Base-by-base conservation (phyloP, 1,284 basidiomycete genomes). In the Ustilago sp. region DNA sequence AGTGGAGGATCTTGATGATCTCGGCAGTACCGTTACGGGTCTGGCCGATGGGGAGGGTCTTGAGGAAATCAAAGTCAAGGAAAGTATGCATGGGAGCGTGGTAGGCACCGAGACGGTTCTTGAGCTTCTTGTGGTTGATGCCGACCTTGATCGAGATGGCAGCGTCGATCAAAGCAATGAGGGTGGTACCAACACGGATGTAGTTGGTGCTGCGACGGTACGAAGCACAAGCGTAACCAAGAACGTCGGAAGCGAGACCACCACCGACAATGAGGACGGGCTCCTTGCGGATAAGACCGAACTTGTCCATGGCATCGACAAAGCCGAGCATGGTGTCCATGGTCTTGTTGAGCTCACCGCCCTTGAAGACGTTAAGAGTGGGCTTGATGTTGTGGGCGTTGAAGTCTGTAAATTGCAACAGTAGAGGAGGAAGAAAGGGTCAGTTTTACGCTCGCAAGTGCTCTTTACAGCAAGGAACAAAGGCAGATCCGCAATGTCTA, bases 111-210 rank as follows among this genome's bases (percentile, higher is more conserved):
- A 86, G 74, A 36, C 81, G 68, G 57, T 73, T 76, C 74, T 82
- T 82, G 63, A 81, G 80, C 77, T 82, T 82, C 68, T 79, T 77
- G 68, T 81, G 77, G 73, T 82, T 82, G 77, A 80, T 80, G 57
- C 80, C 78, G 39, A 81, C 80, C 82, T 88, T 88, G 86, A 88
- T 88, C 55, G 85, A 87, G 76, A 88, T 87, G 71, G 86, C 84
- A 48, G 87, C 88, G 59, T 88, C 88, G 77, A 88, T 88, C 28
- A 88, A 80, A 59, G 87, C 88, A 65, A 88, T 88, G 59, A 88
- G 80, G 19, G 87, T 88, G 23, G 88, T 88, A 31, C 87, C 86
- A 17, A 88, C 86, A 58, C 88, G 87, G 76, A 88, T 88, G 78
- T 87, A 88, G 86, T 88, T 88, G 81, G 84, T 86, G 35, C 83